Base-by-base conservation (phyloP, 306 rosid species). In the Ormosia semicastrata region DNA sequence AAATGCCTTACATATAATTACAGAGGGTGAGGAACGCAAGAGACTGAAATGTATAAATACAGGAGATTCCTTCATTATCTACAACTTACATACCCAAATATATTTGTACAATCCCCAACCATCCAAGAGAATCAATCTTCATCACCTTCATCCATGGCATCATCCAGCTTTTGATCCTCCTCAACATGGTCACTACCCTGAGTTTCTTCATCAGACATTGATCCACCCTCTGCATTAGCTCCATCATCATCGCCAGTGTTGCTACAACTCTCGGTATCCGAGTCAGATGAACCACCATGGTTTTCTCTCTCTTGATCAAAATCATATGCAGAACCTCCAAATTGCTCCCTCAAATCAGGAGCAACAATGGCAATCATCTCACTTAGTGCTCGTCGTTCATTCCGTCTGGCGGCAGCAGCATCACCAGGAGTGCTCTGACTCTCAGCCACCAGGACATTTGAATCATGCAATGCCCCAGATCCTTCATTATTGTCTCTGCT, bases 321-420 rank as follows among this genome's bases (percentile, higher is more conserved):
- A 57, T 80, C 83, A 76, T 78, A 71, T 41, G 78, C 84, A 10
- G 85, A 76, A 39, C 87, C 86, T 71, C 86, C 90, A 66, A 90
- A 95, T 69, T 90, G 91, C 57, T 85, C 92, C 83, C 91, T 90
- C 66, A 91, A 71, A 73, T 93, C 92, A 4, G 95, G 99, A 85
- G 98, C 94, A 75, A 93, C 98, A 79, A 95, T 93, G 66, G 94
- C 89, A 79, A 95, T 93, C 97, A 95, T 95, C 81, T 91, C 94
- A 44, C 92, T 85, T 4, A 93, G 84, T 64, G 93, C 98, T 78
- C 73, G 93, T 59, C 87, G 90, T 73, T 91, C 94, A 32, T 90
- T 86, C 68, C 67, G 63, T 81, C 82, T 86, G 44, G 79, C 82
- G 76, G 47, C 84, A 46, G 86, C 81, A 73, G 82, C 85, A 46